These are phyloP conservation scores for Capsicum rhomboideum DNA, from an alignment of 257 asterid genomes.

Conservation along the genomic window DNA sequence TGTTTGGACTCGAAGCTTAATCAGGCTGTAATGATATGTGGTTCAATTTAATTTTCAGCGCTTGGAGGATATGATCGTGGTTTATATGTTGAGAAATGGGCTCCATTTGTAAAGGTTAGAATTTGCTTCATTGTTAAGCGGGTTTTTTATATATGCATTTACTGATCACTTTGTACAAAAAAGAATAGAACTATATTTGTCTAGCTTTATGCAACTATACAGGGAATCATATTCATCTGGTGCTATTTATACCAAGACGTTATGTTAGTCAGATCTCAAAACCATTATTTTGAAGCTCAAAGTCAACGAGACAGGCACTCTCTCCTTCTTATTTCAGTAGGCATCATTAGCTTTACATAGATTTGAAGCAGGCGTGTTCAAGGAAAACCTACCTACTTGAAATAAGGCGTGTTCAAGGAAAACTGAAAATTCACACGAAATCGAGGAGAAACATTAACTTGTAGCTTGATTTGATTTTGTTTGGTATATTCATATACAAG, in stretches of 20 bases:
- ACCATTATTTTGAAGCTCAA: neutral
- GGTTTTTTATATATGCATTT: neutral
- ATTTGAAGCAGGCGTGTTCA: neutral
- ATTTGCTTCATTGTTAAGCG: neutral
- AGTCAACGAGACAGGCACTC: neutral
- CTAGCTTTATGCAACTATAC: neutral
- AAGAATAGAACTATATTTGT: neutral
- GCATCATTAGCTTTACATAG: neutral
- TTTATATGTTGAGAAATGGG: slow-evolving; percentile 87
- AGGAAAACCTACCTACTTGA: neutral
- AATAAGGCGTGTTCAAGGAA: neutral
- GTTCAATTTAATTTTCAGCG: slow-evolving; percentile 36
- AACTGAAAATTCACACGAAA: neutral
- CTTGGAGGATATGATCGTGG: slow-evolving; percentile 91
- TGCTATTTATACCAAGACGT: neutral
- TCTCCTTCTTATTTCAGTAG: neutral
- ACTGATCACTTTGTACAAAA: neutral
- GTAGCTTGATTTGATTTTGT: neutral
- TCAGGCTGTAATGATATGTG: neutral
- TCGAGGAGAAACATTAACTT: neutral
- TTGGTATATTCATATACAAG: neutral
- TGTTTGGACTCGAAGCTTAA: neutral
- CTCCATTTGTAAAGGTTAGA: slow-evolving; percentile 88
- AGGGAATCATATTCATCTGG: neutral
- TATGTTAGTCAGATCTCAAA: neutral